Evolutionary conservation across 1,284 basidiomycete genomes (phyloP).

Genomic region (Puccinia triticina): DNA sequence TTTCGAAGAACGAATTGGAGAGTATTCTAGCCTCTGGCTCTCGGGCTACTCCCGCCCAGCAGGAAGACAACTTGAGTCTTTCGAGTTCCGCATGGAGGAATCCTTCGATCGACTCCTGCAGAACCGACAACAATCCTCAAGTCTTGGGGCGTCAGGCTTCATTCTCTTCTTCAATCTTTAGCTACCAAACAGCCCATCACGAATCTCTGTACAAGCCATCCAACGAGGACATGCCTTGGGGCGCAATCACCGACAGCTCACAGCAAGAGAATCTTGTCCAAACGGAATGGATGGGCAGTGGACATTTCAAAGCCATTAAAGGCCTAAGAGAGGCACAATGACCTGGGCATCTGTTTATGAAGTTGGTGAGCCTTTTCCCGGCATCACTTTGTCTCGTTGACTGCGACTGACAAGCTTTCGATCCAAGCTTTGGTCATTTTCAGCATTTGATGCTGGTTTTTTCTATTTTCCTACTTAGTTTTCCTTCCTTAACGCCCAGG

Average conservation of each 20-base stretch:
- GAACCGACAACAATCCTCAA: background rate
- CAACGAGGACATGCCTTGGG: background rate
- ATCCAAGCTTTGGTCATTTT: too few relatives aligned
- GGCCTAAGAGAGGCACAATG: background rate
- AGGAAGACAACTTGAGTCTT: background rate
- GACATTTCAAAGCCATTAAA: background rate
- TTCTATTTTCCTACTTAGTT: too few relatives aligned
- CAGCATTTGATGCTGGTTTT: too few relatives aligned
- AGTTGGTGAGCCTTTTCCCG: background rate
- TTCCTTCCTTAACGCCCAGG: too few relatives aligned
- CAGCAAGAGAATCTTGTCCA: background rate
- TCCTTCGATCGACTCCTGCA: background rate
- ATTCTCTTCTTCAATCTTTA: slow-evolving; percentile 2
- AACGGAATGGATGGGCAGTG: slow-evolving; percentile 3
- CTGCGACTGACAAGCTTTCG: too few relatives aligned
- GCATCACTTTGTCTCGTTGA: background rate
- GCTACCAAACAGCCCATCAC: background rate
- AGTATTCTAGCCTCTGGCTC: background rate
- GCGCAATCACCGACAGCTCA: background rate
- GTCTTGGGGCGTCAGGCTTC: background rate
- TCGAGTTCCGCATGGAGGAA: background rate
- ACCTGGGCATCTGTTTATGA: background rate
- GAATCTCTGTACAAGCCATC: background rate
- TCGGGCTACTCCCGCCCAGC: too few relatives aligned
- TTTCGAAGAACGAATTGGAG: background rate